Base-by-base conservation (phyloP, 73 alveolate genomes). In the Effrenium voratum region DNA sequence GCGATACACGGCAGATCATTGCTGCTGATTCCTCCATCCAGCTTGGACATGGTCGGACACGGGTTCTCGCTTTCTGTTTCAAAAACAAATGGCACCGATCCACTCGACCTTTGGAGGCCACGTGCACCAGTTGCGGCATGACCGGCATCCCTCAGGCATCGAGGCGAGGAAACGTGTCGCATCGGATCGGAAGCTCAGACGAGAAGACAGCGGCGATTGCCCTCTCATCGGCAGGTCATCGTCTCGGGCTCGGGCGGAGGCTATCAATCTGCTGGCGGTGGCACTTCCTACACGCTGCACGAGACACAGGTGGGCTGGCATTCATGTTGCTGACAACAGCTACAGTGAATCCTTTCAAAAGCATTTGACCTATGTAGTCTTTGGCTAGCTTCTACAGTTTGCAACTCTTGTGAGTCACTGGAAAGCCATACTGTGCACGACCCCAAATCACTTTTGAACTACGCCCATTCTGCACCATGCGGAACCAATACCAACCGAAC, bases 241-340 rank as follows among this genome's bases (percentile, higher is more conserved):
- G 68, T 90, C 97, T 90, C 97, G 24, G 97, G 97, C 57, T 90
- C 97, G 50, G 97, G 97, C 15, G 97, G 97, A 40, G 97, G 97
- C 5, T 90, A 90, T 40, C 97, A 90, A 36, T 90, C 97, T 32
- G 97, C 97, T 3, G 97, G 97, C n/a, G 97, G 97, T 15, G 97
- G 97, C 76, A 59, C 97, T 8, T 52, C 97, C 41, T 90, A 90
- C 87, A 90, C 97, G 46, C 32, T 90, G 59, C 97, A 90, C 88
- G 77, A 90, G 40, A 34, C 97, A 15, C 86, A 68, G 97, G 97
- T 47, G 28, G 15, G 81, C 68, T 0, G 82, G 5, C 6, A n/a
- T 36, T 36, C 28, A n/a, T 22, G 32, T n/a, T n/a, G n/a, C n/a
- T n/a, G n/a, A n/a, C n/a, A n/a, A n/a, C n/a, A n/a, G n/a, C n/a